Percentiles rank a stretch among this genome's conserved stretches.
These are phyloP conservation scores for Geosiphon pyriformis DNA, from an alignment of 192 early-diverging fungal species.

Conservation along the genomic window DNA sequence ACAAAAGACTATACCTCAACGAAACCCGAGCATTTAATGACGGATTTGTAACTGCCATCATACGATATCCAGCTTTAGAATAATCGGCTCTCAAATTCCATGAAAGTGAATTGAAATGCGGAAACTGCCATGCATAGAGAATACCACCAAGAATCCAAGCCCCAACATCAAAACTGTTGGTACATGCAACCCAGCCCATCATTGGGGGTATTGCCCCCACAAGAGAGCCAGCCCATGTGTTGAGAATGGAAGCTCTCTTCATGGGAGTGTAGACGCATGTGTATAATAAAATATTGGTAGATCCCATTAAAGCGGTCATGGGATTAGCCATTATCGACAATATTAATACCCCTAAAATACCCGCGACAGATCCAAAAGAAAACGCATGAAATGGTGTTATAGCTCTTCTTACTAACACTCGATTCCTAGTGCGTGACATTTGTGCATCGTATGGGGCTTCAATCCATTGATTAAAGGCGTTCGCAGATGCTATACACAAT, in stretches of 20 bases:
- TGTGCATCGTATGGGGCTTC: constrained; percentile 96
- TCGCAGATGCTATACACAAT: constrained; percentile 85
- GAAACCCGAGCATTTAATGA: constrained; percentile 83
- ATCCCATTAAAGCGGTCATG: constrained; percentile 72
- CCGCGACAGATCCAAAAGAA: constrained; percentile 62
- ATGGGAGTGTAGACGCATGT: constrained; percentile 85
- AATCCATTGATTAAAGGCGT: constrained; percentile 94
- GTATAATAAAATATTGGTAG: constrained; percentile 85
- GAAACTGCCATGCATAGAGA: constrained; percentile 98
- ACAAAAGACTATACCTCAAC: constrained; percentile 66
- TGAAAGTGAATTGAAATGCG: constrained; percentile 92
- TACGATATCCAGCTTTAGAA: constrained; percentile 93
- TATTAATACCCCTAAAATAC: constrained; percentile 56
- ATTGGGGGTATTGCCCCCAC: constrained; percentile 98
- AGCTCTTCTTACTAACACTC: constrained; percentile 75
- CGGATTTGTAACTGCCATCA: constrained; percentile 89
- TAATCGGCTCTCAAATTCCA: constrained; percentile 93
- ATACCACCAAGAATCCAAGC: constrained; percentile 75
- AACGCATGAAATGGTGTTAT: constrained; percentile 75
- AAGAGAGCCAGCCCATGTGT: constrained; percentile 92
- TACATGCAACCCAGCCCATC: constrained; percentile 95
- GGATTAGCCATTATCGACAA: constrained; percentile 83
- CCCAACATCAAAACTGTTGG: constrained; percentile 65
- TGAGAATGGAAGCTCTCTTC: constrained; percentile 90
- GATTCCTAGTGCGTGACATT: constrained; percentile 89